Evolutionary conservation across 1,139 yeast genomes (phyloP).

Genomic region (Pichia sp.): DNA sequence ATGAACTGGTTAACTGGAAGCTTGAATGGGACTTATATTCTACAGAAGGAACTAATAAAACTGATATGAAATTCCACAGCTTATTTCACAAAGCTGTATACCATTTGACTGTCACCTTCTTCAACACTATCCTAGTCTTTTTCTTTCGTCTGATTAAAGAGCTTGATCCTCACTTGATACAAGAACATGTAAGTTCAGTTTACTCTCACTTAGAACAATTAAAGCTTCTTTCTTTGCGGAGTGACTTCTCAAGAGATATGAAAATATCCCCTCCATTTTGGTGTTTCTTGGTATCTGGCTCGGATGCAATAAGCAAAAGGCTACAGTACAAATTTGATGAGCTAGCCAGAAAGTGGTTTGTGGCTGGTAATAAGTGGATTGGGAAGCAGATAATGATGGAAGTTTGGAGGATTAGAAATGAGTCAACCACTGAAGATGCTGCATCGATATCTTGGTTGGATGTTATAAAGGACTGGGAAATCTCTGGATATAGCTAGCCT

Average conservation of each 20-base stretch:
- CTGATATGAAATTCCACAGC: constrained; percentile 22
- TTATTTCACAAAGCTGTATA: constrained; percentile 35
- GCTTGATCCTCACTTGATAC: constrained; percentile 29
- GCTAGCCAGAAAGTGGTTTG: constrained; percentile 29
- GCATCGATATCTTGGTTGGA: constrained; percentile 51
- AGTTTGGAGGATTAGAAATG: constrained; percentile 40
- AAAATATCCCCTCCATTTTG: constrained; percentile 36
- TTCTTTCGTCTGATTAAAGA: constrained; percentile 40
- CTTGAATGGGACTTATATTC: constrained; percentile 37
- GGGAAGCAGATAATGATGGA: constrained; percentile 46
- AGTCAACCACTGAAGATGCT: constrained; percentile 20
- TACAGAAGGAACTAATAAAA: constrained; percentile 9
- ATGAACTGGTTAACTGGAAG: constrained; percentile 39
- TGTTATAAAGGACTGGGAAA: constrained; percentile 48
- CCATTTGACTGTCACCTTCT: constrained; percentile 35
- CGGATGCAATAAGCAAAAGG: constrained; percentile 31
- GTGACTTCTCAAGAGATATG: constrained; percentile 15
- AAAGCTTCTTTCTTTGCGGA: constrained; percentile 17
- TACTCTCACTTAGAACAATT: constrained; percentile 31
- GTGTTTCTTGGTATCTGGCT: constrained; percentile 43
- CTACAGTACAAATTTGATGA: constrained; percentile 28
- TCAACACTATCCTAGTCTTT: constrained; percentile 38
- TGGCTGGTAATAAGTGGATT: constrained; percentile 41
- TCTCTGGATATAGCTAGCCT: constrained; percentile 25
- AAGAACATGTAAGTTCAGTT: constrained; percentile 30